Percentiles rank a stretch among this genome's conserved stretches.
These are phyloP conservation scores for Ascobolus immersus DNA, from an alignment of 495 filamentous ascomycete genomes.

Conservation along the genomic window DNA sequence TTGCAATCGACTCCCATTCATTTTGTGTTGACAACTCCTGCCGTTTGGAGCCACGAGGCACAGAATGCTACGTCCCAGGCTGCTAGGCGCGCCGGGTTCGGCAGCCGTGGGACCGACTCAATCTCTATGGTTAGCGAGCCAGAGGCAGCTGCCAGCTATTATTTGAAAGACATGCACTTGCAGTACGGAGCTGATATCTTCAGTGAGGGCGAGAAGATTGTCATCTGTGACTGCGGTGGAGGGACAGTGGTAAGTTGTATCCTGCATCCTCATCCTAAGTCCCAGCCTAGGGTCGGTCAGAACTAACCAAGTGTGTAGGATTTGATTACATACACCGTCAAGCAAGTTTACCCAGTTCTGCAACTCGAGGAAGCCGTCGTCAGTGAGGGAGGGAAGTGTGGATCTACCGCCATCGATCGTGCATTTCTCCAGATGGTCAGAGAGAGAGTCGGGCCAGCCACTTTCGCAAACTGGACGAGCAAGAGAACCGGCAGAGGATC, in stretches of 20 bases:
- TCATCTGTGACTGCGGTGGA: constrained; percentile 16
- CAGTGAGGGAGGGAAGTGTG: constrained; percentile 15
- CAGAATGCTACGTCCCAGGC: constrained; percentile 13
- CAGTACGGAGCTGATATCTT: not conserved
- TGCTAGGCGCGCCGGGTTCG: constrained; percentile 16
- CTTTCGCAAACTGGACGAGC: no score
- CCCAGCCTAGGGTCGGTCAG: no score
- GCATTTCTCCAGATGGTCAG: constrained; percentile 13
- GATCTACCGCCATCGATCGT: constrained; percentile 12
- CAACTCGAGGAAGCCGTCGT: constrained; percentile 11
- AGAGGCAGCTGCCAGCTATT: constrained; percentile 14
- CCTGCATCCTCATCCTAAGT: not conserved
- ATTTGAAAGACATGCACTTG: constrained; percentile 2
- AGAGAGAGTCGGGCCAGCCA: constrained; percentile 9
- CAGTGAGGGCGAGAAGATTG: constrained; percentile 8
- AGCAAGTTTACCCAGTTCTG: constrained; percentile 5
- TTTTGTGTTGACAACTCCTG: constrained; percentile 18
- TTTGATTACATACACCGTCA: constrained; percentile 13
- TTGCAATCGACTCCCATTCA: constrained; percentile 13
- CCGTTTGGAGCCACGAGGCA: constrained; percentile 17
- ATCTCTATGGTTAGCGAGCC: constrained; percentile 17
- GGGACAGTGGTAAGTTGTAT: constrained; percentile 13
- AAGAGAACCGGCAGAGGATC: no score
- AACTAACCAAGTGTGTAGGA: constrained; percentile 4
- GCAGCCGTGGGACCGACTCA: constrained; percentile 8